Evolutionary conservation across 2,329 filamentous ascomycete genomes (phyloP).

Genomic region (Penicillium frequentans): DNA sequence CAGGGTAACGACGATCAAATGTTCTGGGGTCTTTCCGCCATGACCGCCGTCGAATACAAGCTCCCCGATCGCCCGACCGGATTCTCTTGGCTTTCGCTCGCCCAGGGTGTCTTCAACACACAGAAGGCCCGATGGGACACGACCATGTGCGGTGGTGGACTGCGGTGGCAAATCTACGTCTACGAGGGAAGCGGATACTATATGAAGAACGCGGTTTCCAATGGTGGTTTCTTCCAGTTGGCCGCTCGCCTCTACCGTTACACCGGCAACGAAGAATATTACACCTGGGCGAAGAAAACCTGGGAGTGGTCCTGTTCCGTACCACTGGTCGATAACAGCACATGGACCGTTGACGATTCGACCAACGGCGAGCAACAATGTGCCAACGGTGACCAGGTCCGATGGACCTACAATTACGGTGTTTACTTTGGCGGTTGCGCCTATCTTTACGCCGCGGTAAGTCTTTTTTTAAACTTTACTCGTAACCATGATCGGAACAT

Average conservation of each 20-base stretch:
- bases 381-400: conserved; percentile 59
- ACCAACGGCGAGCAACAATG: conserved; percentile 60
- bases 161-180: conserved; percentile 79
- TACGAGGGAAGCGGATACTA: conserved; percentile 77
- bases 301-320: conserved; percentile 62
- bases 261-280: conserved; percentile 65
- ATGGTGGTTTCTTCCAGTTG: conserved; percentile 81
- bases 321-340: conserved; percentile 59
- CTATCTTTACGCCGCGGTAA: conserved; percentile 66
- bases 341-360: conserved; percentile 65
- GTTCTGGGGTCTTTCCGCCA: conserved; percentile 68
- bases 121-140: conserved; percentile 71
- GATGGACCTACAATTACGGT: conserved; percentile 68
- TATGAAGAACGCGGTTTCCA: conserved; percentile 81
- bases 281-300: conserved; percentile 59
- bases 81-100: conserved; percentile 55
- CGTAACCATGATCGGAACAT: not conserved
- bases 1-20: conserved; percentile 70
- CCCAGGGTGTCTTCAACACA: conserved; percentile 70
- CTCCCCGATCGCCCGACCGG: conserved; percentile 58
- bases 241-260: conserved; percentile 70
- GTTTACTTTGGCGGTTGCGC: conserved; percentile 61
- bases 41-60: conserved; percentile 65
- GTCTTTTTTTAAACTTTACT: conserved; percentile 14
- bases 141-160: conserved; percentile 66